Conservation (phyloP, 306 rosid species). For the Glycine soja region DNA sequence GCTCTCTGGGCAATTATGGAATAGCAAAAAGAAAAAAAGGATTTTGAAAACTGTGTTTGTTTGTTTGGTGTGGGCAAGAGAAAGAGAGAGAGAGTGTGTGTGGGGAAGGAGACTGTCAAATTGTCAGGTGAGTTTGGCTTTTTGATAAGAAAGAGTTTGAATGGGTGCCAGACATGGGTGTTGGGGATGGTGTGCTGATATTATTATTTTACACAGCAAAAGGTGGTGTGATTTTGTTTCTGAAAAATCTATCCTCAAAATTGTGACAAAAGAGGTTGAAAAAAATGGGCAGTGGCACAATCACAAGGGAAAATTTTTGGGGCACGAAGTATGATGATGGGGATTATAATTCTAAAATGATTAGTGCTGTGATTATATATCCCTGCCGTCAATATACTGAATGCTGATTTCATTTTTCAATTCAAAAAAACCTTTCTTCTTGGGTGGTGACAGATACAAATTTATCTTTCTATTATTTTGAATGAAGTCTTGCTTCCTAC, state of each 20-base stretch:
- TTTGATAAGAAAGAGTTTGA: constrained; percentile 64
- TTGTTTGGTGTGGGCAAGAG: constrained; percentile 41
- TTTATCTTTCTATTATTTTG: constrained; percentile 41
- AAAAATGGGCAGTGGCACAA: constrained; percentile 20
- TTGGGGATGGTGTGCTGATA: constrained; percentile 57
- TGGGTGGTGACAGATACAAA: constrained; percentile 57
- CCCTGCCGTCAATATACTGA: constrained; percentile 45
- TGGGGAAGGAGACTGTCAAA: constrained; percentile 59
- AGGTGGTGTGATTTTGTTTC: constrained; percentile 65
- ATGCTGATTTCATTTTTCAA: constrained; percentile 40
- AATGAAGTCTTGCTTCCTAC: constrained; percentile 34
- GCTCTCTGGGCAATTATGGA: constrained; percentile 47
- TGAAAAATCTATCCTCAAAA: constrained; percentile 37
- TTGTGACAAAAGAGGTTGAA: constrained; percentile 27
- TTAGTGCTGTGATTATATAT: constrained; percentile 66
- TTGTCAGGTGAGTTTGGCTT: constrained; percentile 71
- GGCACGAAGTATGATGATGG: constrained; percentile 70
- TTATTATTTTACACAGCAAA: constrained; percentile 58
- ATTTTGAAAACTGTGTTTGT: constrained; percentile 59
- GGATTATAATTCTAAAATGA: constrained; percentile 90
- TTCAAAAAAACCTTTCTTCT: constrained; percentile 49
- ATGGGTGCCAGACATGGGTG: constrained; percentile 69
- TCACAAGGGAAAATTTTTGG: constrained; percentile 38
- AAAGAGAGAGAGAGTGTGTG: constrained; percentile 18
- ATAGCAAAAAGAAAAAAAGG: constrained; percentile 45